A percentile compares a stretch with the other conserved stretches of the same genome.
Conservation (phyloP, 495 filamentous ascomycete genomes). For the Talaromyces liani region DNA sequence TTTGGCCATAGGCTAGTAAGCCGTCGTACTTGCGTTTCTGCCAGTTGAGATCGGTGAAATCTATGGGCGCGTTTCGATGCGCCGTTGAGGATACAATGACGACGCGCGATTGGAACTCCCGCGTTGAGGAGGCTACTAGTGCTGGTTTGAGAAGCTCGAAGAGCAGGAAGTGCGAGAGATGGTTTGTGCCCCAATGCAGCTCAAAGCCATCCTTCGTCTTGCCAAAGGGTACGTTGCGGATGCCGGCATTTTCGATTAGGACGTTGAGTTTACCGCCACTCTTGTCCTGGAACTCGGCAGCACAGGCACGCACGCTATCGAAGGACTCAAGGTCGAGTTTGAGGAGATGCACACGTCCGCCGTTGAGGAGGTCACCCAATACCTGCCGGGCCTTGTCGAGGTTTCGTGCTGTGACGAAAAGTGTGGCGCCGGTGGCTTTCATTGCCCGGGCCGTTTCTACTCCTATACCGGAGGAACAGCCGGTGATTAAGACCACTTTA, state of each 20-base stretch:
- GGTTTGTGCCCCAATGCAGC: slow-evolving; percentile 39
- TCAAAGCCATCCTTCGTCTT: slow-evolving; percentile 37
- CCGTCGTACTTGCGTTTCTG: slow-evolving; percentile 26
- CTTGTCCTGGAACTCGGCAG: slow-evolving; percentile 29
- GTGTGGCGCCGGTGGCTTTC: slow-evolving; percentile 35
- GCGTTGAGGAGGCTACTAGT: slow-evolving; percentile 27
- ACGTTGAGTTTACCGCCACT: slow-evolving; percentile 28
- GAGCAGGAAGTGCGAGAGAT: slow-evolving; percentile 42
- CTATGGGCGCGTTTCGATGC: slow-evolving; percentile 18
- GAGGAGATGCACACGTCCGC: slow-evolving; percentile 17
- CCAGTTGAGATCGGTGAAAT: slow-evolving; percentile 19
- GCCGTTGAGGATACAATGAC: slow-evolving; percentile 32
- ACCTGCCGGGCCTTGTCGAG: slow-evolving; percentile 21
- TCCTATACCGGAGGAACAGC: slow-evolving; percentile 41
- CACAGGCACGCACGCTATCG: slow-evolving; percentile 31
- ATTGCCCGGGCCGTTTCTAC: slow-evolving; percentile 41
- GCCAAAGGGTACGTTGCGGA: slow-evolving; percentile 36
- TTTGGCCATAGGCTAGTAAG: slow-evolving; percentile 27
- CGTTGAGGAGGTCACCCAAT: slow-evolving; percentile 12
- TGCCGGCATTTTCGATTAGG: slow-evolving; percentile 40
- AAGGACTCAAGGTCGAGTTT: slow-evolving; percentile 39
- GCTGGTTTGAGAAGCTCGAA: slow-evolving; percentile 38
- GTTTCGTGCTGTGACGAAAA: slow-evolving; percentile 36
- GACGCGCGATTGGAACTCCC: slow-evolving; percentile 35
- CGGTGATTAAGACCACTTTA: slow-evolving; percentile 44